Percentiles rank a stretch among this genome's conserved stretches.
These are phyloP conservation scores for Blastobotrys capitulatus DNA, from an alignment of 1,139 yeast species.

Conservation along the genomic window DNA sequence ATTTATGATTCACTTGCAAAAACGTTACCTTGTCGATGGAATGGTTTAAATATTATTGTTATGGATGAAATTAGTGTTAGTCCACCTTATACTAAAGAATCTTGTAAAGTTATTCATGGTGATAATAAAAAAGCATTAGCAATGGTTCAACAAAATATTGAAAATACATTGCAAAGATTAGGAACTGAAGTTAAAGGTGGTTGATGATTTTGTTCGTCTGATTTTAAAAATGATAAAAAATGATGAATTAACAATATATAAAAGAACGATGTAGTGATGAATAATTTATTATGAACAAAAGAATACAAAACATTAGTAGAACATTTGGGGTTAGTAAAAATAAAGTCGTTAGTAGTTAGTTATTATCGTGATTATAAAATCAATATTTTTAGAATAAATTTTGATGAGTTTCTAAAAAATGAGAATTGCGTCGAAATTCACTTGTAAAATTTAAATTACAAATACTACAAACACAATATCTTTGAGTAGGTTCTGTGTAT, in stretches of 20 bases:
- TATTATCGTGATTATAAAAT: too few species aligned
- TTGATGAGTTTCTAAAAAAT: background rate
- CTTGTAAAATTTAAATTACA: background rate
- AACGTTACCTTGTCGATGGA: constrained; percentile 45
- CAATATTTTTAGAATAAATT: background rate
- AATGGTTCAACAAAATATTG: constrained; percentile 49
- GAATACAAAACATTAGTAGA: background rate
- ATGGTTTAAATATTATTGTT: constrained; percentile 44
- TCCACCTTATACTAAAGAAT: constrained; percentile 45
- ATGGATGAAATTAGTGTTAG: constrained; percentile 47
- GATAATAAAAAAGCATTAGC: constrained; percentile 38
- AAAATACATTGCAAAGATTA: constrained; percentile 51
- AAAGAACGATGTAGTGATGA: background rate
- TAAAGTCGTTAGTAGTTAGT: background rate
- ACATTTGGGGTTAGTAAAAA: background rate
- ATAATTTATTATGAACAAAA: constrained; percentile 1
- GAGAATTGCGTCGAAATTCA: constrained; percentile 1
- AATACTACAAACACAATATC: too few species aligned
- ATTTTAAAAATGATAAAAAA: background rate
- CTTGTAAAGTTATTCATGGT: constrained; percentile 29
- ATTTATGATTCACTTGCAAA: constrained; percentile 47
- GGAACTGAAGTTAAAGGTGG: constrained; percentile 59
- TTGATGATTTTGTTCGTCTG: constrained; percentile 24
- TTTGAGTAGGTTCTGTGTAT: too few species aligned
- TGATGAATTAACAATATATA: background rate